These are phyloP conservation scores for Trichoderma sp. DNA, from an alignment of 2,329 filamentous ascomycete species.

Conservation along the genomic window DNA sequence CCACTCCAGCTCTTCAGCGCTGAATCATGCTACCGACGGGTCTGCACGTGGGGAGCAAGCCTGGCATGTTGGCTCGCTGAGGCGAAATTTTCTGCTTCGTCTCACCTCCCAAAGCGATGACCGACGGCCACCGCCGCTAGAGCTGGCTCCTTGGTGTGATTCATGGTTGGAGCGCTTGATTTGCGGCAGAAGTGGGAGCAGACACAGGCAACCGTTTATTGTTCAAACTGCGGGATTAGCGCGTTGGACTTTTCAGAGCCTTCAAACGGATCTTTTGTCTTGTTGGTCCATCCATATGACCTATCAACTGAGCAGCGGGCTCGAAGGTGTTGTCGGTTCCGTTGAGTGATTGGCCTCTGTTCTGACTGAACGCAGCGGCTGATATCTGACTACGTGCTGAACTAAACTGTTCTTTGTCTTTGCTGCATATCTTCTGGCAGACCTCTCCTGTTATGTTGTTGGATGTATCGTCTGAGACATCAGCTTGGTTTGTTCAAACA, in stretches of 20 bases:
- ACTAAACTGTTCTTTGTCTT: slow-evolving; percentile 4
- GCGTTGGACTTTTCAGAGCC: slow-evolving; percentile 30
- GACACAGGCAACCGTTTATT: slow-evolving; percentile 1
- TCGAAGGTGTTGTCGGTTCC: neutral
- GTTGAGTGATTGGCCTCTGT: slow-evolving; percentile 22
- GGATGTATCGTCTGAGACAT: slow-evolving; percentile 4
- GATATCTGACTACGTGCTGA: slow-evolving; percentile 14
- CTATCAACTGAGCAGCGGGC: slow-evolving; percentile 1
- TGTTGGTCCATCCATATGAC: slow-evolving; percentile 25
- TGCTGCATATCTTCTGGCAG: slow-evolving; percentile 1
- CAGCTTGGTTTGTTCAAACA: neutral
- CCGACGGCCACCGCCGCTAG: slow-evolving; percentile 15
- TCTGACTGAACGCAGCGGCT: slow-evolving; percentile 1
- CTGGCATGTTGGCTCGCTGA: slow-evolving; percentile 12
- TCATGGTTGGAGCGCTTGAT: slow-evolving; percentile 22
- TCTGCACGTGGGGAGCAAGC: slow-evolving; percentile 11
- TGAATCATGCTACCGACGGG: slow-evolving; percentile 16
- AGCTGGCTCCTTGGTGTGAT: neutral
- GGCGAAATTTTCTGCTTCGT: slow-evolving; percentile 16
- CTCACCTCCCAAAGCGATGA: slow-evolving; percentile 5
- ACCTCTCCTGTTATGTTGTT: neutral
- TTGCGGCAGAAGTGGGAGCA: neutral
- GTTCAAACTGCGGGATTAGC: slow-evolving; percentile 39
- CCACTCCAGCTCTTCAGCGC: slow-evolving; percentile 10
- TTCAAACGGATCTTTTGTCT: slow-evolving; percentile 18